Evolutionary conservation across 192 early-diverging fungal species (phyloP), one percentile per base, ranked within the genome.

Genomic region (Dissophora ornata): DNA sequence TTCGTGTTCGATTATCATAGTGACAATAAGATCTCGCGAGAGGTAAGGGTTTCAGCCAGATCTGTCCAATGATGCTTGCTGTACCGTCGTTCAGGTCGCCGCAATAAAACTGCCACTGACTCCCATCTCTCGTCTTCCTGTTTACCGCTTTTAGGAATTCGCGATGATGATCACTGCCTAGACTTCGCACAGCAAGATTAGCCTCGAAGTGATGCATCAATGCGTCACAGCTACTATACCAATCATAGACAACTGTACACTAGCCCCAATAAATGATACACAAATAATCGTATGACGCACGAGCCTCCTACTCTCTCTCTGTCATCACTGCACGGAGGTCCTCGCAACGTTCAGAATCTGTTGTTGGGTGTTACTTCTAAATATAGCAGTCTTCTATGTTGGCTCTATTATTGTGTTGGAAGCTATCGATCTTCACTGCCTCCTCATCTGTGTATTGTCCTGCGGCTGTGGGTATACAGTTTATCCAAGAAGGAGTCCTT

Each of bases 141-240:
- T 13, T 9, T 9, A 6, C 25, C 44, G 44, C 9, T 16, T 18
- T 12, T 57, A 57, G 56, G 56, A 57, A 29, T 57, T 57, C 26
- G 56, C 38, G 13, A 57, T 26, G 56, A 57, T 57, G 21, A 36
- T 57, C n/a, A n/a, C n/a, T n/a, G n/a, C n/a, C n/a, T n/a, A n/a
- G n/a, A n/a, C n/a, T n/a, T n/a, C n/a, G n/a, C n/a, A n/a, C n/a
- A n/a, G n/a, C n/a, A n/a, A n/a, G n/a, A n/a, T 1, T 57, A 41
- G 40, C 32, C n/a, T 28, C 6, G 25, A 38, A 38, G 6, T 9
- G 36, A 38, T 38, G 36, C 36, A n/a, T 13, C 36, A 38, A 9
- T 47, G 18, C 21, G 13, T 47, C 45, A 4, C 21, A 19, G 6
- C 8, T 16, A 47, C 21, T 19, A 22, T 47, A n/a, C n/a, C n/a